Base-by-base conservation (phyloP, 1,284 basidiomycete species). In the Trametes polyzona region DNA sequence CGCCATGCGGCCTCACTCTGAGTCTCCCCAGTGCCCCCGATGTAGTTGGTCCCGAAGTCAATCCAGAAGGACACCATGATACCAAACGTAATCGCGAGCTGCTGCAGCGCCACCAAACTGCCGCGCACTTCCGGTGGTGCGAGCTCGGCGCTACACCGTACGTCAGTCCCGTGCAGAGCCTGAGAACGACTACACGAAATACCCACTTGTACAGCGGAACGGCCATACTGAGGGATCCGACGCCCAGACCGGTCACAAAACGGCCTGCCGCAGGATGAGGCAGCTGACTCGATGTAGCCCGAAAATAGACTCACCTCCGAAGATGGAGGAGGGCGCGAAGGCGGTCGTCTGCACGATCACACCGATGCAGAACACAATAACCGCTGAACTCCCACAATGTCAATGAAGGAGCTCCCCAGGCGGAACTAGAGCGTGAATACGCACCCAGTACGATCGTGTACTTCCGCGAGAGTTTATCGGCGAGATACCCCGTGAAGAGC, bases 81-180 rank as follows among this genome's bases (percentile, higher is more conserved):
- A 26, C 87, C 86, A 64, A 88, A 88, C 1, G 88, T 88, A 68
- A 93, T 93, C 4, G 88, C 86, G 11, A 93, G 77, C 67, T 93
- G 92, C 69, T 93, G 91, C 12, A 94, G 80, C 3, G 89, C 89
- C 40, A 93, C 90, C 33, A 93, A 77, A 65, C 87, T 88, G 8
- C 92, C 92, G 62, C 92, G 84, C 21, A 94, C 88, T 73, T 93
- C 91, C 2, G 91, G 88, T 19, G 91, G 90, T 1, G 89, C 87
- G 41, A 93, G 81, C 71, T 87, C 84, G 41, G 83, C 81, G 66
- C 78, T 78, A 42, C 2, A 14, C 9, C n/a, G 3, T 11, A 19
- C 11, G n/a, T 59, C 14, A 62, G 44, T 8, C 12, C 26, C 19
- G 35, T 7, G 10, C 14, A 57, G 29, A 43, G 14, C 36, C 36